Conservation (phyloP, 495 filamentous ascomycete genomes). For the Talaromyces ruber region DNA sequence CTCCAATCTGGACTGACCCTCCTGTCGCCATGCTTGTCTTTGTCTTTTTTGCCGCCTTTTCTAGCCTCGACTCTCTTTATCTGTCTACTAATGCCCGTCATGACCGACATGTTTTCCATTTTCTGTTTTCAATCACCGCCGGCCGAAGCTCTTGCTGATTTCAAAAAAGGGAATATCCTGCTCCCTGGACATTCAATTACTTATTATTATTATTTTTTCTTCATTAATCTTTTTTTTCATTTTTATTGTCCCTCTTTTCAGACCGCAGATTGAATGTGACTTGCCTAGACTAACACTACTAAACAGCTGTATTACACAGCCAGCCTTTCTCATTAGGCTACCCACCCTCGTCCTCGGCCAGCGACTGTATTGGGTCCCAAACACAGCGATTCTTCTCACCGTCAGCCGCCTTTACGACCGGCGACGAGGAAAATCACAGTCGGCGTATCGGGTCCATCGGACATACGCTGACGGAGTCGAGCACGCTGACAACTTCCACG, state of each 20-base stretch:
- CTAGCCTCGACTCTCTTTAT: background rate
- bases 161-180: background rate
- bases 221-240: conserved; percentile 3
- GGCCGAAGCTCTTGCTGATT: background rate
- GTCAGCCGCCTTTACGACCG: conserved; percentile 24
- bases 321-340: conserved; percentile 27
- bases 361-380: conserved; percentile 26
- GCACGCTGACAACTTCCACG: conserved; percentile 34
- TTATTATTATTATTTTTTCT: background rate
- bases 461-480: conserved; percentile 21
- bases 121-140: background rate
- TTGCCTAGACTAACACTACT: conserved; percentile 6
- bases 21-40: background rate
- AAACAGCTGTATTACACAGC: conserved; percentile 26
- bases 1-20: background rate
- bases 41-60: background rate
- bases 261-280: background rate
- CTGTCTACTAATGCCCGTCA: background rate
- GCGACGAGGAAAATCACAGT: conserved; percentile 31
- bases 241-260: conserved; percentile 11
- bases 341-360: conserved; percentile 27
- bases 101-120: background rate
- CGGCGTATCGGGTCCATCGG: conserved; percentile 34
- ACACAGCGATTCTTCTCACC: conserved; percentile 20
- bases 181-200: too few relatives aligned